A percentile compares a stretch with the other conserved stretches of the same genome.
Evolutionary conservation across 2,329 filamentous ascomycete genomes (phyloP).

Genomic region (Cercospora sesami): DNA sequence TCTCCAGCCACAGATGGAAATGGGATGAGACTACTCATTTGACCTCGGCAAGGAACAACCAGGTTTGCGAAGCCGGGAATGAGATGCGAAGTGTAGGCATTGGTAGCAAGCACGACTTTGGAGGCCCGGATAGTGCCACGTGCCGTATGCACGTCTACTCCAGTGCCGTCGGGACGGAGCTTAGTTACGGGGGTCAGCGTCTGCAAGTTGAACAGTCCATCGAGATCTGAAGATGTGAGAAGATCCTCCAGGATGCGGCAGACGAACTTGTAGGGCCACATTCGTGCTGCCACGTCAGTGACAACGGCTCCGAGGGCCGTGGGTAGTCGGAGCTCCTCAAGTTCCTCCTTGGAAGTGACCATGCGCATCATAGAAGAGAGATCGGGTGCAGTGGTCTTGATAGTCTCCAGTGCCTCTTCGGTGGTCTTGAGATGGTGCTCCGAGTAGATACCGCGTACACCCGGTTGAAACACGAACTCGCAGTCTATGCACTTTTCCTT

Average conservation of each 20-base stretch:
- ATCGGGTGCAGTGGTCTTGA: conserved; percentile 57
- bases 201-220: conserved; percentile 65
- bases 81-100: conserved; percentile 78
- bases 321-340: conserved; percentile 56
- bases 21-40: conserved; percentile 67
- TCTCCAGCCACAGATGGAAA: conserved; percentile 43
- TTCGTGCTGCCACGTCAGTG: conserved; percentile 63
- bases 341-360: conserved; percentile 44
- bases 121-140: conserved; percentile 66
- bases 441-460: conserved; percentile 65
- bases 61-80: conserved; percentile 68
- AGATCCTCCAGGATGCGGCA: conserved; percentile 67
- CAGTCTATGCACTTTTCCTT: conserved; percentile 61
- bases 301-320: conserved; percentile 63
- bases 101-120: conserved; percentile 74
- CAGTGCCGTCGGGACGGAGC: conserved; percentile 31
- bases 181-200: conserved; percentile 65
- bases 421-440: conserved; percentile 57
- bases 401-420: conserved; percentile 51
- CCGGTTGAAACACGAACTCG: conserved; percentile 65
- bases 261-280: conserved; percentile 86
- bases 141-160: conserved; percentile 51
- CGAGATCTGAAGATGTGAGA: conserved; percentile 39
- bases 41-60: conserved; percentile 74
- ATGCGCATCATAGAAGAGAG: conserved; percentile 51